phyloP scores from a whole-genome alignment of 1,284 basidiomycete genomes.

The Stygiomarasmius scandens region DNA sequence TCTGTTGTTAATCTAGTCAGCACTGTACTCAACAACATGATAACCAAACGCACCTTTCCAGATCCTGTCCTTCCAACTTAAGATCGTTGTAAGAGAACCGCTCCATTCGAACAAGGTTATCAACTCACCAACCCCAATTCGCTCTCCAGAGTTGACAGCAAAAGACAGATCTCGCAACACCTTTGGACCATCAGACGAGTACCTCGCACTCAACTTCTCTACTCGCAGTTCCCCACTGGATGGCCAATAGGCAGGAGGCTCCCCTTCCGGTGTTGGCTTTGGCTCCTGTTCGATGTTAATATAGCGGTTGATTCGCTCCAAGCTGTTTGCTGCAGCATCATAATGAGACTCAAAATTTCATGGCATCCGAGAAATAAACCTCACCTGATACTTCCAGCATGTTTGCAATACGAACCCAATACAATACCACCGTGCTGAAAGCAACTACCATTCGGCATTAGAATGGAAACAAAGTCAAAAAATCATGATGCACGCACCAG shows the following conservation, averaged over 20 bases:
- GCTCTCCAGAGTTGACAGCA: constrained; percentile 47
- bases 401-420: constrained; percentile 54
- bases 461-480: background rate
- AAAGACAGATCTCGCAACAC: constrained; percentile 50
- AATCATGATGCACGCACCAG: constrained; percentile 13
- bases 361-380: background rate
- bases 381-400: constrained; percentile 45
- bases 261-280: constrained; percentile 37
- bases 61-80: constrained; percentile 64
- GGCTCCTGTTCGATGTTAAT: constrained; percentile 60
- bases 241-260: constrained; percentile 72
- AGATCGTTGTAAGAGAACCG: background rate
- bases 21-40: background rate
- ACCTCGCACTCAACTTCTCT: constrained; percentile 51
- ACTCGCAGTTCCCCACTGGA: constrained; percentile 59
- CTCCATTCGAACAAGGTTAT: background rate
- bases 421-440: constrained; percentile 58
- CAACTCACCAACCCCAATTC: constrained; percentile 46
- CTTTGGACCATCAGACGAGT: constrained; percentile 42
- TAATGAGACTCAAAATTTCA: constrained; percentile 13
- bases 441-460: constrained; percentile 36
- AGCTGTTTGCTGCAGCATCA: constrained; percentile 26
- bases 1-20: constrained; percentile 21
- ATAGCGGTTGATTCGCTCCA: constrained; percentile 66
- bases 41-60: constrained; percentile 45